A percentile compares a stretch with the other conserved stretches of the same genome.
Conservation (phyloP, 371 early-diverging fungal genomes). For the Mucor irregularis region DNA sequence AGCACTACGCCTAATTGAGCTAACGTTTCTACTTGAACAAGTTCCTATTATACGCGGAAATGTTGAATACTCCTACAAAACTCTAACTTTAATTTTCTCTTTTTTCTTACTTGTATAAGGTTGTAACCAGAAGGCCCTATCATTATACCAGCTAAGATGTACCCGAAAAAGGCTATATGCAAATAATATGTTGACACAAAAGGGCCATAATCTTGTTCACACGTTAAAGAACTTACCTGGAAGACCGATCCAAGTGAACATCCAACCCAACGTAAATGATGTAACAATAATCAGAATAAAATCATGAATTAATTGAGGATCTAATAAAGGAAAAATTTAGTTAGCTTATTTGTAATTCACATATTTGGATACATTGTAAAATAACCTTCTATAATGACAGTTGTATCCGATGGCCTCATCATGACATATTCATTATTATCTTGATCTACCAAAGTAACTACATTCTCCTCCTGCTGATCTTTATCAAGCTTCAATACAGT, state of each 20-base stretch:
- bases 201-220: too few species aligned
- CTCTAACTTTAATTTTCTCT: too few species aligned
- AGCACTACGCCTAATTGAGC: constrained; percentile 62
- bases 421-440: constrained; percentile 60
- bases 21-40: constrained; percentile 58
- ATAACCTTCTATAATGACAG: constrained; percentile 53
- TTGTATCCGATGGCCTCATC: constrained; percentile 55
- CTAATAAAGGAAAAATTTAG: too few species aligned
- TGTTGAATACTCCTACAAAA: background rate
- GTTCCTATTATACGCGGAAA: constrained; percentile 26
- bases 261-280: constrained; percentile 48
- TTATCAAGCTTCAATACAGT: constrained; percentile 43
- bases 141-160: constrained; percentile 59
- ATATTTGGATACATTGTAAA: background rate
- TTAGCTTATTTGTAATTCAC: background rate
- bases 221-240: constrained; percentile 43
- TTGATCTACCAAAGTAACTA: constrained; percentile 47
- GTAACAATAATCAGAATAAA: constrained; percentile 51
- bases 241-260: constrained; percentile 47
- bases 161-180: constrained; percentile 58
- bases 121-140: constrained; percentile 57
- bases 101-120: constrained; percentile 42
- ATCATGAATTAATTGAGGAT: constrained; percentile 57
- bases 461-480: constrained; percentile 18
- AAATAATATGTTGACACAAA: background rate